These are phyloP conservation scores for Leccinum truebloodii DNA, from an alignment of 768 basidiomycete species.

Conservation along the genomic window DNA sequence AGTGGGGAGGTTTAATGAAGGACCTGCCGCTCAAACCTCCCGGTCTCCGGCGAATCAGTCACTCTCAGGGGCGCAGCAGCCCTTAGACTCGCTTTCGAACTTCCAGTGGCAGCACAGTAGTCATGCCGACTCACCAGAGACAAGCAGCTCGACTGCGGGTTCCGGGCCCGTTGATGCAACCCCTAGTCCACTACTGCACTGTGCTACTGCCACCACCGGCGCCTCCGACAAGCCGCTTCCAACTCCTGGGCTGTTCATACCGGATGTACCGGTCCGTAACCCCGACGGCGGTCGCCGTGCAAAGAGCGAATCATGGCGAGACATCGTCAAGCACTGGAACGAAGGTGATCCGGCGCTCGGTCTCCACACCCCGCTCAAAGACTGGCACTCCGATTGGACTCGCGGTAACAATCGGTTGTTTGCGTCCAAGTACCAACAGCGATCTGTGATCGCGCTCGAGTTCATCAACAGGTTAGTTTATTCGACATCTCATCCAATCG, in stretches of 20 bases:
- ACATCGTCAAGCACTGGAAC: neutral
- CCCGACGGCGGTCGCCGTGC: neutral
- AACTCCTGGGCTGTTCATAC: neutral
- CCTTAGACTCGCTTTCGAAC: neutral
- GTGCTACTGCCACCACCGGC: neutral
- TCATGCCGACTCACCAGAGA: neutral
- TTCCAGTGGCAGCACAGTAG: neutral
- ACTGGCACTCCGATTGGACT: neutral
- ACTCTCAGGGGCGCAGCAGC: neutral
- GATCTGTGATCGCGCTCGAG: neutral
- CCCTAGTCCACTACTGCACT: neutral
- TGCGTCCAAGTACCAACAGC: neutral
- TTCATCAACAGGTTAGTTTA: neutral
- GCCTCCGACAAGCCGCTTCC: neutral
- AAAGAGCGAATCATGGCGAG: neutral
- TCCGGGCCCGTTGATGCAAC: neutral
- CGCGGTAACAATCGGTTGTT: neutral
- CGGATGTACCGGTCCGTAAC: neutral
- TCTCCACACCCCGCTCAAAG: neutral
- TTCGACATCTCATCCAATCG: neutral
- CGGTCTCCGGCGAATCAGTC: neutral
- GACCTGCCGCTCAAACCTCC: neutral
- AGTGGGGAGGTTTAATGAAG: no score
- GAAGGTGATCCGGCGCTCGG: neutral
- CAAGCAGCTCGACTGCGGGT: neutral